Evolutionary conservation across 306 rosid genomes (phyloP).

Genomic region (Fragaria vesca): DNA sequence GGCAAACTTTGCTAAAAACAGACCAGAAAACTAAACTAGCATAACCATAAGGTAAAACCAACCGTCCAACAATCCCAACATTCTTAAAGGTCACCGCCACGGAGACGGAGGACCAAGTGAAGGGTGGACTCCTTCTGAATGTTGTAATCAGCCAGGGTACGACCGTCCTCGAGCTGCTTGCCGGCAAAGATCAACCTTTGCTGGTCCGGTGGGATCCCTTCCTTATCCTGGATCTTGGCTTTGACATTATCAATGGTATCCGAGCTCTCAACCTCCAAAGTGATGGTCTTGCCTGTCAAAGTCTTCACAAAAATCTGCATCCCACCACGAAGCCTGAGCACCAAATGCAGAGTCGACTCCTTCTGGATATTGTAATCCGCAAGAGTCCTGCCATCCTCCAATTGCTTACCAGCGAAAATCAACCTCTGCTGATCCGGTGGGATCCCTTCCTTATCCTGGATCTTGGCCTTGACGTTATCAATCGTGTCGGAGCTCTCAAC

Average conservation of each 20-base stretch:
- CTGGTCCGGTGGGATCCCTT: constrained; percentile 43
- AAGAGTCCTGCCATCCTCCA: constrained; percentile 40
- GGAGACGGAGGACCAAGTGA: constrained; percentile 36
- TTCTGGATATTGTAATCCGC: constrained; percentile 51
- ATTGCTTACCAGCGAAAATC: constrained; percentile 38
- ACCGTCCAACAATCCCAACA: background rate
- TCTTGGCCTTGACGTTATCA: constrained; percentile 49
- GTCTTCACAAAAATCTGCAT: constrained; percentile 52
- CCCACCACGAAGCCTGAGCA: constrained; percentile 31
- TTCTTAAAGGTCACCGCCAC: constrained; percentile 30
- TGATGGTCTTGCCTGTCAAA: constrained; percentile 40
- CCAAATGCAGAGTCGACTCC: constrained; percentile 37
- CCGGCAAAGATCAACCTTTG: constrained; percentile 43
- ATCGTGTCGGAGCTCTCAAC: constrained; percentile 49
- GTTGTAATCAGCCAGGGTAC: constrained; percentile 44
- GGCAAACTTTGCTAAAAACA: background rate
- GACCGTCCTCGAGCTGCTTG: constrained; percentile 40
- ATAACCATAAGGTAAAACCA: background rate
- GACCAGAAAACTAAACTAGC: background rate
- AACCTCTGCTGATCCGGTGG: constrained; percentile 41
- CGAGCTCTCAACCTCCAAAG: constrained; percentile 42
- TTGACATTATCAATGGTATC: constrained; percentile 44
- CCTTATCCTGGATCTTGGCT: constrained; percentile 51
- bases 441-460: constrained; percentile 41
- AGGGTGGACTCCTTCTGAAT: constrained; percentile 45